Base-by-base conservation (phyloP, 108 stramenopile genomes). In the Skeletonema tropicum region DNA sequence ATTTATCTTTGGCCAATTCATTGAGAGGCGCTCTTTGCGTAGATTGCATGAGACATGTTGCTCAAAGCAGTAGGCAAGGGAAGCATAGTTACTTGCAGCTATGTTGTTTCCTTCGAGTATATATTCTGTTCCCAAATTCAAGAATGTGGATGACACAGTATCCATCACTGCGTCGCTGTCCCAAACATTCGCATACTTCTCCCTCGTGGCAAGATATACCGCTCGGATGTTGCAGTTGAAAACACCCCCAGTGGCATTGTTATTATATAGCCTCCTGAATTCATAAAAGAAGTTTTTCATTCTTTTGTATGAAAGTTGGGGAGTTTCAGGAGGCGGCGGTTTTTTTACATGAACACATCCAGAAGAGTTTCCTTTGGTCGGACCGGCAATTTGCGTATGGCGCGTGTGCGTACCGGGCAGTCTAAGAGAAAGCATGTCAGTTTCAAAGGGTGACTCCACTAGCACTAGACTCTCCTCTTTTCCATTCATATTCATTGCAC, bases 61-160 rank as follows among this genome's bases (percentile, higher is more conserved):
- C 21, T 55, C 52, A n/a, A 55, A 55, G 52, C 19, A 55, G 10
- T 55, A 55, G 52, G 52, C 52, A 55, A 55, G 19, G 6, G 52
- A 55, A 23, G 52, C 52, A 55, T 23, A 55, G 7, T 55, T 23
- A 9, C 52, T 55, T 2, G 52, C 52, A 55, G 52, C 23, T 7
- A 19, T 55, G 52, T 23, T 55, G 23, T 55, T 23, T 23, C 52
- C 52, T 25, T 55, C 15, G 42, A 45, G 42, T 5, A 45, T 3
- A 45, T 45, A 45, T n/a, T 45, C 5, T 5, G 42, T 45, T 45
- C 42, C 42, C 15, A 12, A 1, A 3, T 0, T 3, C 52, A 55
- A 55, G 52, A 55, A 55, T 19, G 0, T 5, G 4, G 17, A 6
- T 8, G 52, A 55, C 23, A 23, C 10, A 10, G 2, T 19, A 9